Base-by-base conservation (phyloP, 139 green algal species). In the Chlamydomonas sp. region DNA sequence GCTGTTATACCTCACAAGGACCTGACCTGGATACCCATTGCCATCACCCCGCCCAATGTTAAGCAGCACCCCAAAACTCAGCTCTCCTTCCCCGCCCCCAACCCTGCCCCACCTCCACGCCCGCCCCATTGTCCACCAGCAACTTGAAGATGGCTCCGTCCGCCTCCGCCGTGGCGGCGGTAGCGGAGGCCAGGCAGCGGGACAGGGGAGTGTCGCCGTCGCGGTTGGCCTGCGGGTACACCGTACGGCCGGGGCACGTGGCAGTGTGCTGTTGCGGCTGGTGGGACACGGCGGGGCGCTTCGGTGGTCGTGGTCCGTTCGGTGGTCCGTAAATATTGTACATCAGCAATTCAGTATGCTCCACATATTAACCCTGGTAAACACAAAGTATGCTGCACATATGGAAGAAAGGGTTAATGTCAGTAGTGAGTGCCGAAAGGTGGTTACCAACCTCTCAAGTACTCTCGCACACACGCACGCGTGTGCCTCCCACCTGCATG, bases 71-170 rank as follows among this genome's bases (percentile, higher is more conserved):
- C 31, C 31, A 49, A 49, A 49, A 49, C 31, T 49, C 31, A 49
- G 31, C 67, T 15, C 0, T 0, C 10, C 67, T 73, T 73, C 67
- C 1, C 67, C 14, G 14, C 10, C 67, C 20, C 67, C 67, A 2
- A 12, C 10, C 67, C 67, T n/a, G 60, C 72, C 14, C 9, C 60
- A 80, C 67, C 63, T 89, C 49, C 58, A 68, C 18, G 8, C 1
- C 18, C 0, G 87, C 80, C 0, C 87, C 87, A 57, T 63, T 85
- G n/a, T 63, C 66, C 59, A 91, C 16, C 63, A 91, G 83, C 77
- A 83, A 6, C 1, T 81, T 59, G 31, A 89, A 91, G 82, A 91
- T 91, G 76, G 77, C 67, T 6, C 58, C 82, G 31, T 91, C 88
- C 1, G 58, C 57, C 2, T 82, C 77, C 5, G 81, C 85, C 3